Evolutionary conservation across 1,284 basidiomycete genomes (phyloP), one percentile per base, ranked within the genome.

Genomic region (Lentinula novae-zelandiae): DNA sequence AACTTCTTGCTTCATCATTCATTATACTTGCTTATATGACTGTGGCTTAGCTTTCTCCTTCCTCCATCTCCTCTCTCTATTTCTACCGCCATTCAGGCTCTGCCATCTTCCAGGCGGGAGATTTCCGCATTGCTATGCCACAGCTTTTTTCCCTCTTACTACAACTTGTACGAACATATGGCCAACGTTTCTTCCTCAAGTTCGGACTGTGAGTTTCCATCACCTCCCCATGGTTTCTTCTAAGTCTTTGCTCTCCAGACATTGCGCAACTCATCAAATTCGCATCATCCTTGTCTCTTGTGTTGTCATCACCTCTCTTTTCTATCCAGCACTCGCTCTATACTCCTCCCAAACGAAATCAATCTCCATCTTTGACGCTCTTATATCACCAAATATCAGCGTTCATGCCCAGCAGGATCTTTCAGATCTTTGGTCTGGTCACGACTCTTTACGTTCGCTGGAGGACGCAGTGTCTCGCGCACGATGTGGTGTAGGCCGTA

Each of bases 291-390:
- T 99, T 64, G 89, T 97, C 62, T 96, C 94, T 60, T 90, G 92
- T 62, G 83, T 98, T 63, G 93, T 98, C 69, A 98, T 99, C 77
- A 96, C 95, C 52, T 95, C 93, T 46, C 86, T 99, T 55, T 93
- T 96, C 72, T 98, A 95, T 69, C 95, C 95, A 4, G 93, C 94
- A 9, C 83, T 97, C 53, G 87, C 92, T 51, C 82, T 93, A 57
- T 95, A 95, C 72, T 85, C 89, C 34, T 87, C 88, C 1, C 82
- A 85, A 61, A 82, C 83, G 0, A 82, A 82, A 63, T 84, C 85
- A 49, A 79, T 86, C 58, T 83, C 87, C 57, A 79, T 89, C 36
- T 77, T 90, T 62, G 83, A 87, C 69, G 80, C 83, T 17, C 82
- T 90, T 67, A 76, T 83, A 27, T 79, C 81, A 0, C 76, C 78